Percentiles rank a stretch among this genome's conserved stretches.
phyloP scores from a whole-genome alignment of 768 basidiomycete genomes.

The Boletus fagicola region DNA sequence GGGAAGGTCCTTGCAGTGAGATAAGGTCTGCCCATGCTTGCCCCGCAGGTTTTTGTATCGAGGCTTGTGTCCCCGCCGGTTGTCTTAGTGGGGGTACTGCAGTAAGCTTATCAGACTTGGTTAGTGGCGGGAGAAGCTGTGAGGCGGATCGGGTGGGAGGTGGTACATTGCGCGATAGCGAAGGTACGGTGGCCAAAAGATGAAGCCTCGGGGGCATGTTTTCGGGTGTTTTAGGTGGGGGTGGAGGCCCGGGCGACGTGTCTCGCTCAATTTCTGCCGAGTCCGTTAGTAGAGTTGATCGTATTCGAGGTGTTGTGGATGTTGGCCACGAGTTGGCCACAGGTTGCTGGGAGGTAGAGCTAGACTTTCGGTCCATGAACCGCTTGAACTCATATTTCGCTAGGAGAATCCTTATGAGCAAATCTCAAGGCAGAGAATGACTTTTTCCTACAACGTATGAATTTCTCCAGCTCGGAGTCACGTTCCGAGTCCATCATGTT shows the following conservation, averaged over 20 bases:
- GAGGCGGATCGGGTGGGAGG: slow-evolving; percentile 32
- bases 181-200: slow-evolving; percentile 10
- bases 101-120: slow-evolving; percentile 15
- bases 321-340: slow-evolving; percentile 42
- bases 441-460: slow-evolving; percentile 66
- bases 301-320: slow-evolving; percentile 21
- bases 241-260: slow-evolving; percentile 26
- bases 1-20: slow-evolving; percentile 42
- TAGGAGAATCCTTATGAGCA: slow-evolving; percentile 26
- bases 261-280: slow-evolving; percentile 12
- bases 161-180: slow-evolving; percentile 12
- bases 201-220: slow-evolving; percentile 24
- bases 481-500: slow-evolving; percentile 75
- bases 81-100: slow-evolving; percentile 4
- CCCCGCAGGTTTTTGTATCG: slow-evolving; percentile 21
- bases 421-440: background rate
- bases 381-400: slow-evolving; percentile 80
- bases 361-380: slow-evolving; percentile 53
- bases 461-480: slow-evolving; percentile 89
- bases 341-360: slow-evolving; percentile 33
- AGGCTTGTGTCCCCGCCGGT: slow-evolving; percentile 9
- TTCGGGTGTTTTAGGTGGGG: slow-evolving; percentile 29
- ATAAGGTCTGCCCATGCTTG: slow-evolving; percentile 61
- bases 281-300: slow-evolving; percentile 18
- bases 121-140: slow-evolving; percentile 33